Evolutionary conservation across 352 stramenopile species (phyloP), one percentile per base, ranked within the genome.

Genomic region (Salisapilia sapeloensis): DNA sequence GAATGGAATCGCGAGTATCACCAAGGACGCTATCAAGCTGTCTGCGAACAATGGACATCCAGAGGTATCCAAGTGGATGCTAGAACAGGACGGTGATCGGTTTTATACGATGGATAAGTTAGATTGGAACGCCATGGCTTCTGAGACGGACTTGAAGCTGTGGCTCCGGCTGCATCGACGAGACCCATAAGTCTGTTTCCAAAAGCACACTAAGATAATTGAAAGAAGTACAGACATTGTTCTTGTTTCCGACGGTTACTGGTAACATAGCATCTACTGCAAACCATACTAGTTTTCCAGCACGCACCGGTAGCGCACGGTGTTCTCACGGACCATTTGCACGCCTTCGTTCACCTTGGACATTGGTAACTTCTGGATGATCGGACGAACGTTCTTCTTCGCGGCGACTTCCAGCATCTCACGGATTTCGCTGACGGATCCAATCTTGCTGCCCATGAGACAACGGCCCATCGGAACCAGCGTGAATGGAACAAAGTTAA

Each of bases 371-470:
- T 38, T 29, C 18, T 49, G 37, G n/a, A 49, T 36, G 17, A 48
- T 35, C 14, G 42, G 29, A 12, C 32, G 31, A 27, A 76, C 56
- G 4, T 69, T 42, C 24, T 76, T 42, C 17, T 56, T 24, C 6
- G 31, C 52, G 25, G 62, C 81, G 20, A 84, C 69, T n/a, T 84
- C 56, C 3, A 84, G 35, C 60, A 84, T 74, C 24, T 79, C 50
- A 39, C 79, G 54, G 12, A 64, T 81, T 22, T 78, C 60, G 8
- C 21, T 24, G 13, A 79, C 51, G 29, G 62, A 57, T 11, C 67
- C 67, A 44, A 84, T 69, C n/a, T 60, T 27, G 19, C 38, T 62
- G 24, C 67, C 67, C 15, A 42, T 45, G 33, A 84, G 7, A 4
- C 23, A 44, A 6, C 41, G 20, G 15, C 50, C 44, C 9, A 33